phyloP scores from a whole-genome alignment of 2,329 filamentous ascomycete genomes.

The Claviceps arundinis region DNA sequence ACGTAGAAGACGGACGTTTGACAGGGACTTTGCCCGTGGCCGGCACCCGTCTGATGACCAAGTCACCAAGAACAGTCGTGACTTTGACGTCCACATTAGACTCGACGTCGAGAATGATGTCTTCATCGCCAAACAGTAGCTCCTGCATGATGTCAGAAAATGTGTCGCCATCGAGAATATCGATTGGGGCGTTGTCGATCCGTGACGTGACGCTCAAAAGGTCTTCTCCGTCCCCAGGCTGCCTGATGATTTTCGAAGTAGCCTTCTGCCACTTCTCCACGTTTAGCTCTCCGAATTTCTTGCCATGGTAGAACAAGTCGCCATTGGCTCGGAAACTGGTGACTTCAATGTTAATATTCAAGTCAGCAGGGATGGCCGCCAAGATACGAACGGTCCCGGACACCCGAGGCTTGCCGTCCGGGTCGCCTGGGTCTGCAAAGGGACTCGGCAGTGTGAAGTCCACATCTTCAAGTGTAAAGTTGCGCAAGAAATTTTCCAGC shows the following conservation, averaged over 20 bases:
- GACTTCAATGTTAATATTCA: constrained; percentile 76
- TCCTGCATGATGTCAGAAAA: constrained; percentile 72
- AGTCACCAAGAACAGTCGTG: constrained; percentile 65
- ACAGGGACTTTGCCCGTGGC: constrained; percentile 76
- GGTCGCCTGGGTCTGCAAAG: constrained; percentile 60
- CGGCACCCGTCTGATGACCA: constrained; percentile 73
- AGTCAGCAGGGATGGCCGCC: constrained; percentile 66
- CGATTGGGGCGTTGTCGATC: constrained; percentile 66
- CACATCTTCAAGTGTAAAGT: constrained; percentile 75
- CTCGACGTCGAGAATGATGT: constrained; percentile 59
- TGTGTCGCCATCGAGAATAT: constrained; percentile 67
- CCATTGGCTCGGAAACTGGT: constrained; percentile 62
- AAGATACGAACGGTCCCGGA: constrained; percentile 73
- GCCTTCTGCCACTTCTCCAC: constrained; percentile 72
- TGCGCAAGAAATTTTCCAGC: constrained; percentile 72
- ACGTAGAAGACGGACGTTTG: constrained; percentile 64
- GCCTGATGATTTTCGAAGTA: constrained; percentile 58
- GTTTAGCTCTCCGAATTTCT: constrained; percentile 70
- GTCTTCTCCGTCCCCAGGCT: constrained; percentile 42
- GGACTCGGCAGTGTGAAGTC: constrained; percentile 77
- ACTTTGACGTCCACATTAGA: constrained; percentile 76
- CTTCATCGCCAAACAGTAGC: constrained; percentile 59
- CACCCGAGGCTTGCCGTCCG: constrained; percentile 61
- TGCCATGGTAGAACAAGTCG: constrained; percentile 64
- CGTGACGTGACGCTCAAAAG: constrained; percentile 61